These are phyloP conservation scores for Penicillium sp. DNA, from an alignment of 2,329 filamentous ascomycete species.

Conservation along the genomic window DNA sequence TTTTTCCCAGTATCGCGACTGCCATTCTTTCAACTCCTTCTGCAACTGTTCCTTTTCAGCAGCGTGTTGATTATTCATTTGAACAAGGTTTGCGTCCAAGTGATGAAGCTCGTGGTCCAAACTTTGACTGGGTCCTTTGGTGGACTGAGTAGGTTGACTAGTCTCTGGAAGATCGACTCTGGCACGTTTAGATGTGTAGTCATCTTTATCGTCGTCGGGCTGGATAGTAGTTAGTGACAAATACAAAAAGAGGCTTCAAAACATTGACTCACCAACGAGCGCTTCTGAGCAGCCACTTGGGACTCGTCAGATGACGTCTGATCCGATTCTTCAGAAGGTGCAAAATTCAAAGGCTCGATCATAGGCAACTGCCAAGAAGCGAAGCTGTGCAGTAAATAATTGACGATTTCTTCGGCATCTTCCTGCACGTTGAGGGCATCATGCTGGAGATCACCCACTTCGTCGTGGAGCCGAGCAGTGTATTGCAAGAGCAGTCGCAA, in stretches of 20 bases:
- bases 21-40: conserved; percentile 24
- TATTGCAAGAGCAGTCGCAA: conserved; percentile 37
- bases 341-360: conserved; percentile 40
- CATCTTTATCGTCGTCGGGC: conserved; percentile 32
- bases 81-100: conserved; percentile 30
- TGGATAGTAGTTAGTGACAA: conserved; percentile 19
- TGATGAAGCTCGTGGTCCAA: conserved; percentile 29
- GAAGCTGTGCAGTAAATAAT: conserved; percentile 37
- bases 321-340: conserved; percentile 29
- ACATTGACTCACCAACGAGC: conserved; percentile 29
- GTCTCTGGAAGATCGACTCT: conserved; percentile 34
- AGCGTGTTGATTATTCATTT: conserved; percentile 33
- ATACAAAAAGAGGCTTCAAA: neutral
- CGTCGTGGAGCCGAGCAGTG: conserved; percentile 32
- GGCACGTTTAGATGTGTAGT: conserved; percentile 38
- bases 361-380: conserved; percentile 38
- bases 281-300: conserved; percentile 27
- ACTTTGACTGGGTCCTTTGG: conserved; percentile 31
- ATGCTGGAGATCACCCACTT: conserved; percentile 44
- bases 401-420: conserved; percentile 40
- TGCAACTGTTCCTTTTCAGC: conserved; percentile 33
- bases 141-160: conserved; percentile 39
- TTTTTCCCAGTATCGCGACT: conserved; percentile 32
- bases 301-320: conserved; percentile 17
- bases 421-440: conserved; percentile 42